A percentile compares a stretch with the other conserved stretches of the same genome.
phyloP scores from a whole-genome alignment of 2,329 filamentous ascomycete genomes.

The Pseudodiploospora longispora region DNA sequence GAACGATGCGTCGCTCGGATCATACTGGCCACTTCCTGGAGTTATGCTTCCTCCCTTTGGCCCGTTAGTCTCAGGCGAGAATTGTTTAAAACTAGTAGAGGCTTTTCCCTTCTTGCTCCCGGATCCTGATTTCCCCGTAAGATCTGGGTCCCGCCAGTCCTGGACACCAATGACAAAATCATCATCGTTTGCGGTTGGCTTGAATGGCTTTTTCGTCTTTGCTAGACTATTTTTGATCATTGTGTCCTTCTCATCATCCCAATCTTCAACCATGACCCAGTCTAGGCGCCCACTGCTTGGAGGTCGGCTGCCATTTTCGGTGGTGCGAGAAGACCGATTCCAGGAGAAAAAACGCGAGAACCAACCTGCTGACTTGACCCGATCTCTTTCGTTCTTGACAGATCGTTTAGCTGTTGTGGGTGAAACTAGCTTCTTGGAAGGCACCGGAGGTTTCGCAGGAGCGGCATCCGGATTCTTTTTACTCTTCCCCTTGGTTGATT shows the following conservation, averaged over 20 bases:
- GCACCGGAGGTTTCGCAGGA: conserved; percentile 18
- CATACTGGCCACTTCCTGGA: conserved; percentile 66
- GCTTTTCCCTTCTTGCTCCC: conserved; percentile 3
- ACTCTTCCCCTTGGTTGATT: conserved; percentile 27
- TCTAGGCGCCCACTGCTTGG: conserved; percentile 67
- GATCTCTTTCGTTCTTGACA: conserved; percentile 16
- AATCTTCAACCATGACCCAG: conserved; percentile 63
- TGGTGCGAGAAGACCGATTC: conserved; percentile 20
- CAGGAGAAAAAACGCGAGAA: conserved; percentile 35
- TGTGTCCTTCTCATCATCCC: conserved; percentile 47
- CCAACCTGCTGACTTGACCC: conserved; percentile 29
- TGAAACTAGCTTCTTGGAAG: conserved; percentile 1
- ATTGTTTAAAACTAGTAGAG: conserved; percentile 2
- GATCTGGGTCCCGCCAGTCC: conserved; percentile 74
- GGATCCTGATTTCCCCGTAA: conserved; percentile 19
- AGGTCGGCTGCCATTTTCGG: conserved; percentile 50
- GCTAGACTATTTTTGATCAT: conserved; percentile 31
- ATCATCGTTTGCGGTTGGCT: conserved; percentile 16
- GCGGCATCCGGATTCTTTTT: conserved; percentile 17
- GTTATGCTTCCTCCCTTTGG: conserved; percentile 60
- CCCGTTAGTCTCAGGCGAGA: conserved; percentile 17
- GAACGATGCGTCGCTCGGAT: conserved; percentile 7
- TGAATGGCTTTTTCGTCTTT: conserved; percentile 16
- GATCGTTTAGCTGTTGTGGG: conserved; percentile 18
- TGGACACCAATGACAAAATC: conserved; percentile 77